phyloP scores from a whole-genome alignment of 148 eudicot genomes.

The Rhododendron griersonianum region DNA sequence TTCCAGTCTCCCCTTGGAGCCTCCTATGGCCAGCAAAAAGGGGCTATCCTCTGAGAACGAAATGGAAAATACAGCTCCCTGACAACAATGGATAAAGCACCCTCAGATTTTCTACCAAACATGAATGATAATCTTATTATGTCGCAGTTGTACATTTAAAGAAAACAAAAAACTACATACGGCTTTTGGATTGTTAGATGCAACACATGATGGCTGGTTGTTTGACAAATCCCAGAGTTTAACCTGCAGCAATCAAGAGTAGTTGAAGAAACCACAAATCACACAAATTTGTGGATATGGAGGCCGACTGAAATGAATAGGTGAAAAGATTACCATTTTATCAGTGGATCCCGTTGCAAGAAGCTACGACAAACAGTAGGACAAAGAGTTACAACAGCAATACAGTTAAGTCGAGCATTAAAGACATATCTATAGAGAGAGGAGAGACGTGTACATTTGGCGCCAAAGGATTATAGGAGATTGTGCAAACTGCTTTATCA shows the following conservation, averaged over 20 bases:
- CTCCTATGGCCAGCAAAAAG: constrained; percentile 74
- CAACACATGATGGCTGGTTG: constrained; percentile 67
- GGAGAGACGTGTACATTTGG: constrained; percentile 52
- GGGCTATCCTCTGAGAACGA: constrained; percentile 78
- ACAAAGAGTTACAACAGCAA: constrained; percentile 13
- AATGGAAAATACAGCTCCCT: constrained; percentile 91
- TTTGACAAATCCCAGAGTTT: constrained; percentile 82
- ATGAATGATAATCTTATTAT: neutral
- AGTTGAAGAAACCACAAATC: neutral
- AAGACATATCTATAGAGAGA: neutral
- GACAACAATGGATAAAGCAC: constrained; percentile 11
- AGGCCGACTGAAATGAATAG: neutral
- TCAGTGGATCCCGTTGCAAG: constrained; percentile 86
- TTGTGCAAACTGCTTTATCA: constrained; percentile 75
- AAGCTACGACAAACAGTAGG: constrained; percentile 37
- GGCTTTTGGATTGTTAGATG: constrained; percentile 72
- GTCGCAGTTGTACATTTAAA: neutral
- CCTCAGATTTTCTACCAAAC: neutral
- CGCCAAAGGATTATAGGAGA: constrained; percentile 58
- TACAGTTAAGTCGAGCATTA: neutral
- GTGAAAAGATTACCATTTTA: constrained; percentile 42
- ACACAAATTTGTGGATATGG: neutral
- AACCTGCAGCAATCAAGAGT: constrained; percentile 28
- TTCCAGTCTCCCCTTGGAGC: constrained; percentile 79
- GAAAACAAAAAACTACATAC: constrained; percentile 36